Conservation (phyloP, 2,329 filamentous ascomycete species). For the Aspergillus quadrilineatus region DNA sequence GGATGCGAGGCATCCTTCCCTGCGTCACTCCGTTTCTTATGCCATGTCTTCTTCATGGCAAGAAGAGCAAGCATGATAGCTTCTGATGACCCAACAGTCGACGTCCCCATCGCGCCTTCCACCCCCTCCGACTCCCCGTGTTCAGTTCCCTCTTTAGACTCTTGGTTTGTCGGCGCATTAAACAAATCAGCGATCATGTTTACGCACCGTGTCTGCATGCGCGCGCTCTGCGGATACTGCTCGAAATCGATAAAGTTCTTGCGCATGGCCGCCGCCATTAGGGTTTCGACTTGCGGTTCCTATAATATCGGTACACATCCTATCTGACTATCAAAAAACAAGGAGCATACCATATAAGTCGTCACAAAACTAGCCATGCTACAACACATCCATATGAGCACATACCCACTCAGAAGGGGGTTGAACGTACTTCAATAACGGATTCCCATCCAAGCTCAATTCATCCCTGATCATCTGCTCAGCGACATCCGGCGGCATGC, state of each 20-base stretch:
- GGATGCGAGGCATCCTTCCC: constrained; percentile 78
- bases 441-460: constrained; percentile 85
- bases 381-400: constrained; percentile 2
- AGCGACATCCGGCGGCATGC: constrained; percentile 91
- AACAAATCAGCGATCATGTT: constrained; percentile 89
- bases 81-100: constrained; percentile 85
- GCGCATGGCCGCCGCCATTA: constrained; percentile 87
- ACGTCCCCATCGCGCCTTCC: constrained; percentile 70
- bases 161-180: constrained; percentile 64
- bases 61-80: constrained; percentile 56
- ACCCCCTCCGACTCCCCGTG: too few relatives aligned
- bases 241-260: constrained; percentile 96
- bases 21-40: constrained; percentile 76
- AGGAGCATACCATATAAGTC: constrained; percentile 76
- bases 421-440: constrained; percentile 62
- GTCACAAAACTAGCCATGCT: constrained; percentile 92
- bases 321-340: neutral
- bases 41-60: constrained; percentile 95
- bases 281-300: constrained; percentile 93
- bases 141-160: constrained; percentile 48
- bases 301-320: constrained; percentile 31
- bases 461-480: constrained; percentile 97
- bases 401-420: neutral
- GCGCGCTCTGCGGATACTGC: constrained; percentile 76
- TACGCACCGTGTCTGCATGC: constrained; percentile 89